Conservation (phyloP, 192 early-diverging fungal species). For the Coemansia sp. region DNA sequence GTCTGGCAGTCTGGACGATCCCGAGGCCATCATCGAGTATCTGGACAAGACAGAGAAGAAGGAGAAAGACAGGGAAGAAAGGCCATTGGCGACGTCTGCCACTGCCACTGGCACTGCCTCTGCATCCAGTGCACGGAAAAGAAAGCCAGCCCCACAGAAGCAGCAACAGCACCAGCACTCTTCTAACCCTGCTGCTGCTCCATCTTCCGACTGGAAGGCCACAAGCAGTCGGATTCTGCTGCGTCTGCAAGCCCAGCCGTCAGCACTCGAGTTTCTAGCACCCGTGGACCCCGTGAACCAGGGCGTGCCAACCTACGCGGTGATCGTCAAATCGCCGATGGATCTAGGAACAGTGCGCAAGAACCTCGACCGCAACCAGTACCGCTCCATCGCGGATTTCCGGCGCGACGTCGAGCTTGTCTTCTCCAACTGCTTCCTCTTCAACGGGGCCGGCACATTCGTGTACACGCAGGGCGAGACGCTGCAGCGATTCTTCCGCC, state of each 20-base stretch:
- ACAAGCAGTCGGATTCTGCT: conserved; percentile 28
- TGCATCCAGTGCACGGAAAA: conserved; percentile 1
- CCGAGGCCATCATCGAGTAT: conserved; percentile 22
- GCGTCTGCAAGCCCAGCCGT: conserved; percentile 57
- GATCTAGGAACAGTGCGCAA: conserved; percentile 68
- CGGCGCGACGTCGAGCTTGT: conserved; percentile 61
- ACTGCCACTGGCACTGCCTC: too few relatives aligned
- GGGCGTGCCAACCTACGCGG: conserved; percentile 63
- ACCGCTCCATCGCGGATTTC: conserved; percentile 55
- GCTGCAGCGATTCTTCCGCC: conserved; percentile 56
- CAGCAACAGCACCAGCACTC: conserved; percentile 6
- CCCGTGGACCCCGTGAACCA: conserved; percentile 67
- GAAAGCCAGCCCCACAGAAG: not conserved
- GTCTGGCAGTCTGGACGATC: conserved; percentile 18
- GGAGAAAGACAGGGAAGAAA: not conserved
- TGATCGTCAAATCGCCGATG: conserved; percentile 70
- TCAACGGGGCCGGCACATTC: conserved; percentile 58
- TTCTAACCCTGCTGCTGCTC: not conserved
- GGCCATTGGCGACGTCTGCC: not conserved
- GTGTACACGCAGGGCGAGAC: conserved; percentile 57
- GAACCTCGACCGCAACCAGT: conserved; percentile 60
- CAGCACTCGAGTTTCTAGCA: conserved; percentile 63
- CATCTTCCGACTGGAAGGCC: conserved; percentile 24
- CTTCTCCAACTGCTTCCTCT: conserved; percentile 68
- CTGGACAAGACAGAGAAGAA: conserved; percentile 11